Conservation (phyloP, 192 early-diverging fungal genomes). For the Paraglomus brasilianum region DNA sequence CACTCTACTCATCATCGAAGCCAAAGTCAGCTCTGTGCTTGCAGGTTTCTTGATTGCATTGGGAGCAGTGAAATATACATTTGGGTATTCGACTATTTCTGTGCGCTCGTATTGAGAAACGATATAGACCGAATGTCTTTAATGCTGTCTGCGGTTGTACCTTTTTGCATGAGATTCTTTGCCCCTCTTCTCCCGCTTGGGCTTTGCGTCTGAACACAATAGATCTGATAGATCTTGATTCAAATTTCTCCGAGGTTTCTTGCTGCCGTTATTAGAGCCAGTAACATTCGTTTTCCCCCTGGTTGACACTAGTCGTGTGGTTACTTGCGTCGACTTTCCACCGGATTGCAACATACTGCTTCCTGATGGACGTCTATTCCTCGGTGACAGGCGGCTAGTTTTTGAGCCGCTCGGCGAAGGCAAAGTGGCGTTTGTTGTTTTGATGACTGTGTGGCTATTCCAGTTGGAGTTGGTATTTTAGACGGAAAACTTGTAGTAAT, state of each 20-base stretch:
- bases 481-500: background rate
- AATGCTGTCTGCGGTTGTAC: slow-evolving; percentile 54
- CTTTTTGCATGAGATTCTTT: slow-evolving; percentile 6
- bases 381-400: too few relatives aligned
- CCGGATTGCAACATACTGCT: background rate
- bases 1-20: slow-evolving; percentile 91
- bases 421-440: slow-evolving; percentile 9
- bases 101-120: slow-evolving; percentile 84
- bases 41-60: slow-evolving; percentile 61
- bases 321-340: background rate
- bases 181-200: background rate
- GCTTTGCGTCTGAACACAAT: background rate
- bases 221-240: too few relatives aligned
- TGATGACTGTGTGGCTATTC: background rate
- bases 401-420: background rate
- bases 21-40: slow-evolving; percentile 60
- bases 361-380: slow-evolving; percentile 1
- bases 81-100: slow-evolving; percentile 79
- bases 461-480: slow-evolving; percentile 30
- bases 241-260: background rate
- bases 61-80: slow-evolving; percentile 89
- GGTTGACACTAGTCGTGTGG: background rate
- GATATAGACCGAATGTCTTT: slow-evolving; percentile 64
- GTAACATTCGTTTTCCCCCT: background rate
- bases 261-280: slow-evolving; percentile 3